Percentiles rank a stretch among this genome's conserved stretches.
Conservation (phyloP, 208 protist species). For the Endotrypanum monterogeii region DNA sequence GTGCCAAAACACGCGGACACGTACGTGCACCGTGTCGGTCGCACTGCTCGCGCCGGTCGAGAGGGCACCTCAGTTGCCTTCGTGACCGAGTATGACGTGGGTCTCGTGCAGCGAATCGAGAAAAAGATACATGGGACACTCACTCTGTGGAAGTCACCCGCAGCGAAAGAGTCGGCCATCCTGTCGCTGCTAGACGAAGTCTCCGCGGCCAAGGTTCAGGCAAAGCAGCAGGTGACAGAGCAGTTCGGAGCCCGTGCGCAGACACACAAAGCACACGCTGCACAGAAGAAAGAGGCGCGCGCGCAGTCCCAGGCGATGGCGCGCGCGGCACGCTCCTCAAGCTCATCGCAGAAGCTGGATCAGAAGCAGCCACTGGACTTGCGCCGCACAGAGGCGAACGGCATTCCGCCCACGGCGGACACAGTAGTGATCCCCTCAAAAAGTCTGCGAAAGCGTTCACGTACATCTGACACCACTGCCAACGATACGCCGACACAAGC, state of each 20-base stretch:
- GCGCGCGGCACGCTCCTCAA: slow-evolving; percentile 5
- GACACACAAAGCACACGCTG: slow-evolving; percentile 68
- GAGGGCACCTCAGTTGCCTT: slow-evolving; percentile 70
- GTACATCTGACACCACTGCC: neutral
- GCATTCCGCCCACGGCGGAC: neutral
- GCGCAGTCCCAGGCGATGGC: slow-evolving; percentile 4
- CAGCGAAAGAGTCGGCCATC: slow-evolving; percentile 51
- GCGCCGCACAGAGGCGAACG: neutral
- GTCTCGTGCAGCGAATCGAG: slow-evolving; percentile 73
- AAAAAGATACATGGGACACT: slow-evolving; percentile 37
- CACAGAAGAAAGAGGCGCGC: slow-evolving; percentile 33
- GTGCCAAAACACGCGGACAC: slow-evolving; percentile 95
- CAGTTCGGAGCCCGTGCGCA: slow-evolving; percentile 65
- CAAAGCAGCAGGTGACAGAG: slow-evolving; percentile 78
- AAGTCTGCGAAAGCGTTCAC: neutral
- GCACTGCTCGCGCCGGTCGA: slow-evolving; percentile 94
- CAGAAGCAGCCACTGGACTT: neutral
- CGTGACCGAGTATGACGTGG: slow-evolving; percentile 84
- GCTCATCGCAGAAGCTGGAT: neutral
- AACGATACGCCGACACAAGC: neutral
- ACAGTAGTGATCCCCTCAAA: neutral
- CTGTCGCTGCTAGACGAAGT: slow-evolving; percentile 83
- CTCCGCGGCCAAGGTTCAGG: slow-evolving; percentile 77
- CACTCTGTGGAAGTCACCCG: slow-evolving; percentile 53
- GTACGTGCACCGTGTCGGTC: slow-evolving; percentile 98